These are phyloP conservation scores for Nicotiana knightiana DNA, from an alignment of 257 asterid species.

Conservation along the genomic window DNA sequence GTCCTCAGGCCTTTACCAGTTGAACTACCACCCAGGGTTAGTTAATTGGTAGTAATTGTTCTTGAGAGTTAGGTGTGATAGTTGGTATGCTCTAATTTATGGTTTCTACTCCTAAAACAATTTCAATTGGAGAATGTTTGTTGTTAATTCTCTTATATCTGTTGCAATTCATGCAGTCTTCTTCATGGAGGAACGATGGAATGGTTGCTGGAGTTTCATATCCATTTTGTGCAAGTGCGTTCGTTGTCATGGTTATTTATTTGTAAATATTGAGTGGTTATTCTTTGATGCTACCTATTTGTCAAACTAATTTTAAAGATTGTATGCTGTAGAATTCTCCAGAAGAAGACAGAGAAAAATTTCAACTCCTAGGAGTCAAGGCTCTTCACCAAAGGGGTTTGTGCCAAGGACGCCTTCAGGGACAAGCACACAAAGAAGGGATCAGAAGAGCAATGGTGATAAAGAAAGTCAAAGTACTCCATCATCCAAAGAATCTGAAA, in stretches of 20 bases:
- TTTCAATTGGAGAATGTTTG: not conserved
- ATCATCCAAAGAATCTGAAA: conserved; percentile 32
- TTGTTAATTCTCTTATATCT: not conserved
- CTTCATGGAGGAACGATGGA: conserved; percentile 33
- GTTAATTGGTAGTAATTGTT: not conserved
- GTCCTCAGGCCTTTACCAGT: too few species aligned
- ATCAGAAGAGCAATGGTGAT: conserved; percentile 45
- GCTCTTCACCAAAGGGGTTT: conserved; percentile 63
- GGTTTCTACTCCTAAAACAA: not conserved
- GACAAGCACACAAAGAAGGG: conserved; percentile 50
- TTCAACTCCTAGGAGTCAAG: conserved; percentile 46
- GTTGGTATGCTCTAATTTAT: not conserved
- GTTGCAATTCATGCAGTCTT: conserved; percentile 43
- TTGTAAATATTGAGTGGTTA: not conserved
- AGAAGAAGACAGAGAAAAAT: conserved; percentile 52
- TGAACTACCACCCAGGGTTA: too few species aligned
- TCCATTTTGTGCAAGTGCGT: conserved; percentile 71
- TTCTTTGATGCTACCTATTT: not conserved
- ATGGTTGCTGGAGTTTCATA: conserved; percentile 25
- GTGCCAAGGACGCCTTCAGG: conserved; percentile 55
- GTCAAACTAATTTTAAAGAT: conserved; percentile 1
- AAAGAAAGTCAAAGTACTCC: conserved; percentile 36
- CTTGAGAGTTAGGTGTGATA: not conserved
- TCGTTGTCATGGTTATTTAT: conserved; percentile 33
- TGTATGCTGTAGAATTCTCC: conserved; percentile 54